Evolutionary conservation across 139 green algal genomes (phyloP), one percentile per base, ranked within the genome.

Genomic region (Coelastrella sp.): DNA sequence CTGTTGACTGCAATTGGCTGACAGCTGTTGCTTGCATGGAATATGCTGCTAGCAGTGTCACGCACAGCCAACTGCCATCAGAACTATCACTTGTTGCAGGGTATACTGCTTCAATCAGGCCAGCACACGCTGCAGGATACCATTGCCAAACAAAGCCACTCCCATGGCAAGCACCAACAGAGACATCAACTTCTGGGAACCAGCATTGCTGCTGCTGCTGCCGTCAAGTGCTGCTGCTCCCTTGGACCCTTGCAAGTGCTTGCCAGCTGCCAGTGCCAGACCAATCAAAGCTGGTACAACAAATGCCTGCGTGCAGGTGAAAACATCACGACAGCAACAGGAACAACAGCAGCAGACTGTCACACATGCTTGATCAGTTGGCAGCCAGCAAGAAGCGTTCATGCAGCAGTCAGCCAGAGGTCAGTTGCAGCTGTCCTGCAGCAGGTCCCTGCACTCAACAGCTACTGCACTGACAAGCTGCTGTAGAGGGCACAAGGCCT

Each of bases 71-170:
- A 17, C 63, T 72, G 63, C 63, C 63, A 72, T 72, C 63, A 72
- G 15, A 17, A 72, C 15, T 14, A 7, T 4, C 12, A n/a, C n/a
- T n/a, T 72, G 63, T 72, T 14, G 3, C 63, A 3, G 35, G 35
- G 35, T 49, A 1, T 49, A 49, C 35, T 49, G 35, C 35, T 49
- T 49, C 35, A 49, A 49, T 87, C 63, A 87, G 7, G 63, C 66
- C 85, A 90, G 12, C n/a, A 90, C 74, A 0, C 85, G 58, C 74
- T 90, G 85, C 73, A 90, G 24, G 58, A 90, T 90, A 27, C 85
- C 85, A 59, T 90, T 90, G 27, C 49, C 85, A 90, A 90, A 90
- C 85, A 90, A 73, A 20, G 85, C 85, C 58, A 90, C 73, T 5
- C 85, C 85, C 74, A 90, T 66, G 4, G 25, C 72, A 73, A 90